Evolutionary conservation across 2,329 filamentous ascomycete species (phyloP).

Genomic region (Fusarium burgessii): DNA sequence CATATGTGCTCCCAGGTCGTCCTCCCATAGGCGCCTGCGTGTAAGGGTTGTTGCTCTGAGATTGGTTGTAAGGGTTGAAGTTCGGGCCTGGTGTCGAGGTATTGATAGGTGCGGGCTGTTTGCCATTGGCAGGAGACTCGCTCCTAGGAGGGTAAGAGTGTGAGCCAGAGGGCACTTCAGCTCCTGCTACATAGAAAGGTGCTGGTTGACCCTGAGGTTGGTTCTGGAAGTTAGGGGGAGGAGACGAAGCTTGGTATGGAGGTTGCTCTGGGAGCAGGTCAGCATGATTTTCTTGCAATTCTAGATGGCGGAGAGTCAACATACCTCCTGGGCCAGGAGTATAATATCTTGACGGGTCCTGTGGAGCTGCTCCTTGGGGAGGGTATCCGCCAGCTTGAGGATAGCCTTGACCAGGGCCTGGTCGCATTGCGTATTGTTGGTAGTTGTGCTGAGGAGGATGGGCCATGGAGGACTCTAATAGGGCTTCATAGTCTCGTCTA

Average conservation of each 20-base stretch:
- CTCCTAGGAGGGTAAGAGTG: conserved; percentile 66
- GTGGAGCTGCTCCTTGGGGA: conserved; percentile 58
- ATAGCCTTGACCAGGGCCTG: conserved; percentile 63
- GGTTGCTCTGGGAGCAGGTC: conserved; percentile 54
- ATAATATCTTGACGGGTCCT: conserved; percentile 77
- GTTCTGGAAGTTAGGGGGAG: conserved; percentile 67
- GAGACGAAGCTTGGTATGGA: conserved; percentile 62
- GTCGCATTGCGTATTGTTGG: conserved; percentile 73
- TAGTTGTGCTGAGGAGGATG: conserved; percentile 87
- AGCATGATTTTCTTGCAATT: conserved; percentile 1
- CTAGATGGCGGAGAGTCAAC: not conserved
- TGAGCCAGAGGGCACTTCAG: conserved; percentile 61
- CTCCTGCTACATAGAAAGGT: conserved; percentile 75
- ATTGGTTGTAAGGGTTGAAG: conserved; percentile 59
- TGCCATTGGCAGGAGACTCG: conserved; percentile 61
- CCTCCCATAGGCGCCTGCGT: conserved; percentile 59
- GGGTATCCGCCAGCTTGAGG: conserved; percentile 54
- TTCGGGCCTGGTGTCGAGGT: conserved; percentile 63
- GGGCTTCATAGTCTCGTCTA: conserved; percentile 91
- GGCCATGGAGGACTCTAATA: conserved; percentile 97
- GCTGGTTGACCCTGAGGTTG: conserved; percentile 63
- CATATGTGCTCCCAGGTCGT: conserved; percentile 75
- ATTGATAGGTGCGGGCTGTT: conserved; percentile 63
- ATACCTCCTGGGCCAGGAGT: conserved; percentile 64
- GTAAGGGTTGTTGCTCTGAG: conserved; percentile 54